phyloP scores from a whole-genome alignment of 441 rosid species.

The Erodium trifolium region DNA sequence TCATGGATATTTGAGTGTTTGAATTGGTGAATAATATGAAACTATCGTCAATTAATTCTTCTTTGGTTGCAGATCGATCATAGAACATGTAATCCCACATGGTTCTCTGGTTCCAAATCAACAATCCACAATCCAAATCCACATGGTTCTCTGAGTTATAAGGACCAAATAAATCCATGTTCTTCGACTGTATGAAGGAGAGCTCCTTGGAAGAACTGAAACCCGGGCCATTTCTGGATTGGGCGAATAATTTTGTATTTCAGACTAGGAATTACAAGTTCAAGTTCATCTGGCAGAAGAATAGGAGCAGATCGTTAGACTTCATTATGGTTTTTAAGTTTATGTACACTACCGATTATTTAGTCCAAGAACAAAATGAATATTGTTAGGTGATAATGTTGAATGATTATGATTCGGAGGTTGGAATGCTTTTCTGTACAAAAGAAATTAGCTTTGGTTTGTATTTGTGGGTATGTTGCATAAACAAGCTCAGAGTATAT shows the following conservation, averaged over 20 bases:
- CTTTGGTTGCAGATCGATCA: not conserved
- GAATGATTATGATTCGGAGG: too few relatives aligned
- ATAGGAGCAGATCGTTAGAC: not conserved
- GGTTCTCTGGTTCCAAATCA: not conserved
- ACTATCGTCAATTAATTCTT: not conserved
- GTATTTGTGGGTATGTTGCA: not conserved
- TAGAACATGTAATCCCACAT: not conserved
- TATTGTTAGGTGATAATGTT: not conserved
- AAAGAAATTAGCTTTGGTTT: not conserved
- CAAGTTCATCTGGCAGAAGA: conserved; percentile 3
- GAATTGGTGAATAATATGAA: not conserved
- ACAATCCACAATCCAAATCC: too few relatives aligned
- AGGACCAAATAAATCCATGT: not conserved
- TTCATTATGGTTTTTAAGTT: not conserved
- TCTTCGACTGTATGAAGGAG: too few relatives aligned
- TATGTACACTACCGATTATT: not conserved
- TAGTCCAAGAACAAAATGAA: not conserved
- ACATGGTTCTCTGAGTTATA: not conserved
- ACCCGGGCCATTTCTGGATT: not conserved
- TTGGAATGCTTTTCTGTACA: not conserved
- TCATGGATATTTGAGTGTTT: not conserved
- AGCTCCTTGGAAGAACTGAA: not conserved
- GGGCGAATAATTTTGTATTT: too few relatives aligned
- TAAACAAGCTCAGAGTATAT: too few relatives aligned
- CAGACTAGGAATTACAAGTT: not conserved